phyloP scores from a whole-genome alignment of 2,329 filamentous ascomycete species.

The Elsinoe batatas region DNA sequence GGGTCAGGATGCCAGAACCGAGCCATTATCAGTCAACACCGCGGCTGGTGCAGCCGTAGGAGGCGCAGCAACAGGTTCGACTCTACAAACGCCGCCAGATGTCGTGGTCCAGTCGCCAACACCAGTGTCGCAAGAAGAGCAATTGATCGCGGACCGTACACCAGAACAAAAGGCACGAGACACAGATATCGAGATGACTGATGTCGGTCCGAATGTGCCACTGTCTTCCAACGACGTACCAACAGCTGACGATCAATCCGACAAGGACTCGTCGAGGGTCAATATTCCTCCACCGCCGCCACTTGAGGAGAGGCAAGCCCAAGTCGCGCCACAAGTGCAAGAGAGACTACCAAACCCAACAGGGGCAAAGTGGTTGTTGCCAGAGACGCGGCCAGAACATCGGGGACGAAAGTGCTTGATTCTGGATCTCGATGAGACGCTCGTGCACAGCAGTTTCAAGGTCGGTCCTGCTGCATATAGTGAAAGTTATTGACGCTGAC shows the following conservation, averaged over 20 bases:
- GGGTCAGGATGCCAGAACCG: background rate
- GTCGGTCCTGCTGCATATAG: constrained; percentile 39
- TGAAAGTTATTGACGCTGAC: constrained; percentile 10
- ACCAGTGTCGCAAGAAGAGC: constrained; percentile 30
- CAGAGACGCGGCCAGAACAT: constrained; percentile 69
- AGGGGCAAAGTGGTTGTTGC: constrained; percentile 60
- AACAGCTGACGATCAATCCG: constrained; percentile 19
- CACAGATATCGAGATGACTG: constrained; percentile 55
- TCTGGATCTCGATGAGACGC: constrained; percentile 87
- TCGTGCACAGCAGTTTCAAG: constrained; percentile 99
- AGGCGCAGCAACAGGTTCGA: background rate
- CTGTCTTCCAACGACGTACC: constrained; percentile 43
- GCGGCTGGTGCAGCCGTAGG: background rate
- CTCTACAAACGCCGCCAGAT: constrained; percentile 20
- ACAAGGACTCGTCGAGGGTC: constrained; percentile 31
- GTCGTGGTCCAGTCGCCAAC: constrained; percentile 39
- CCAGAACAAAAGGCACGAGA: constrained; percentile 40
- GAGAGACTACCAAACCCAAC: constrained; percentile 30
- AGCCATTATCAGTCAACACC: constrained; percentile 14
- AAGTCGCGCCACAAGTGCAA: constrained; percentile 12
- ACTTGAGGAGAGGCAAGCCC: constrained; percentile 34
- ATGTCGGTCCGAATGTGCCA: constrained; percentile 41
- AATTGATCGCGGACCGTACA: constrained; percentile 41
- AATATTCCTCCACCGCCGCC: constrained; percentile 50
- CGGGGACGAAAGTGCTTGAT: constrained; percentile 89